A percentile compares a stretch with the other conserved stretches of the same genome.
Evolutionary conservation across 23 red algal species (phyloP).

Genomic region (Gracilaria caudata): DNA sequence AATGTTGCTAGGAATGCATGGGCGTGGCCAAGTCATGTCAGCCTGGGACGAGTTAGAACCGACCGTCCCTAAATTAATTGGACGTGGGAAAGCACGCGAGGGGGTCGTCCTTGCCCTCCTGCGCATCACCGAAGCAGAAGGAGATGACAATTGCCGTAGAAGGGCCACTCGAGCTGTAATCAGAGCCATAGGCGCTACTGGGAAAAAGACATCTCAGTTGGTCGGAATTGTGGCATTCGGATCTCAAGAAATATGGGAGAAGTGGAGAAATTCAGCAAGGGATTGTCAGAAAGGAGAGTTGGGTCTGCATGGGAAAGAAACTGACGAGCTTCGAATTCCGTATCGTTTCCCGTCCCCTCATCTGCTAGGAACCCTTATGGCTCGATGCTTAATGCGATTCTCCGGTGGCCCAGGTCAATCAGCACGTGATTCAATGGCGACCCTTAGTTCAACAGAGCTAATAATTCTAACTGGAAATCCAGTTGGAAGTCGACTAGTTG

Average conservation of each 20-base stretch:
- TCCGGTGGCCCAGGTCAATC: slow-evolving; percentile 56
- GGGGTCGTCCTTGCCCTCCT: slow-evolving; percentile 62
- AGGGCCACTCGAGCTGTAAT: slow-evolving; percentile 34
- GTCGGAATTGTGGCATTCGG: slow-evolving; percentile 34
- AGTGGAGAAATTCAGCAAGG: slow-evolving; percentile 38
- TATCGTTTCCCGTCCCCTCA: slow-evolving; percentile 1
- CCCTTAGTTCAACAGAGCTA: slow-evolving; percentile 24
- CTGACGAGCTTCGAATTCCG: slow-evolving; percentile 34
- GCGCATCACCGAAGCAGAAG: slow-evolving; percentile 57
- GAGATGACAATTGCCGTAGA: slow-evolving; percentile 63
- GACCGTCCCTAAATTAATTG: slow-evolving; percentile 11
- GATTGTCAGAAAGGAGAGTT: slow-evolving; percentile 3
- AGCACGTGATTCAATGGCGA: slow-evolving; percentile 59
- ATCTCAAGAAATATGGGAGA: slow-evolving; percentile 43
- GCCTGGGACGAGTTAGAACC: slow-evolving; percentile 65
- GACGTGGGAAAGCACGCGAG: slow-evolving; percentile 49
- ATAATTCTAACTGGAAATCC: slow-evolving; percentile 23
- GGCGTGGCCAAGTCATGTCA: slow-evolving; percentile 51
- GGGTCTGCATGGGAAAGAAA: slow-evolving; percentile 31
- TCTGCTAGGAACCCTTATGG: slow-evolving; percentile 58
- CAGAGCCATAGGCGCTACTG: slow-evolving; percentile 37
- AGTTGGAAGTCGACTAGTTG: slow-evolving; percentile 47
- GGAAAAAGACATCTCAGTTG: slow-evolving; percentile 32
- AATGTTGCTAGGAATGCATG: slow-evolving; percentile 48
- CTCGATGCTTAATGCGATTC: slow-evolving; percentile 50